Evolutionary conservation across 2,329 filamentous ascomycete species (phyloP), one percentile per base, ranked within the genome.

Genomic region (Fusarium sp.): DNA sequence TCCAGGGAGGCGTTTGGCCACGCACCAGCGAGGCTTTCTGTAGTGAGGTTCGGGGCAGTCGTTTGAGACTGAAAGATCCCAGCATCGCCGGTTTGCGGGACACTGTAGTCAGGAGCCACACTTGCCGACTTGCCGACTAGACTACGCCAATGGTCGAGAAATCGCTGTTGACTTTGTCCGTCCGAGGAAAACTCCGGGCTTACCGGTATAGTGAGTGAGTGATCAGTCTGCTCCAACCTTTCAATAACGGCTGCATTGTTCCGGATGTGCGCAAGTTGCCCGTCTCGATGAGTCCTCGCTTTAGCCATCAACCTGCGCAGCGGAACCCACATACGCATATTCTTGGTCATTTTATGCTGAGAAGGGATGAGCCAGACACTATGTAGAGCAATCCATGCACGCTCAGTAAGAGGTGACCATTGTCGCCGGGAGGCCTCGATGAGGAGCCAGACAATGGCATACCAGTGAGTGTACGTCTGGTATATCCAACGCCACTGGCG

Each of bases 401-500:
- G 77, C 65, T 87, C 85, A 1, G 82, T 71, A 6, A 80, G 77
- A 2, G 83, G 78, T 13, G 82, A 82, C 82, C 83, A 85, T 3
- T 80, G 78, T 0, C 82, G 78, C 5, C 81, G 81, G 15, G 81
- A 82, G 2, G 84, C 76, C 69, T 88, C 85, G 14, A 88, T 80
- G 28, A 89, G 70, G 1, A 88, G 78, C 67, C 86, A 89, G 1
- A 86, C 85, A 5, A 88, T 82, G 6, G 87, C 85, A 66, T 88
- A 83, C 86, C 87, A 89, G 62, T 88, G 86, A 1, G 84, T 86
- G 72, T 88, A 88, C 0, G 85, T 87, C 69, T 88, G 84, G 74
- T 87, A 88, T 7, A 88, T 78, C 87, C 87, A 90, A 18, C 85
- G 84, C 83, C 85, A 88, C 46, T 84, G 83, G 11, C 81, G 81